A percentile compares a stretch with the other conserved stretches of the same genome.
Evolutionary conservation across 441 rosid species (phyloP).

Genomic region (Geranium incanum): DNA sequence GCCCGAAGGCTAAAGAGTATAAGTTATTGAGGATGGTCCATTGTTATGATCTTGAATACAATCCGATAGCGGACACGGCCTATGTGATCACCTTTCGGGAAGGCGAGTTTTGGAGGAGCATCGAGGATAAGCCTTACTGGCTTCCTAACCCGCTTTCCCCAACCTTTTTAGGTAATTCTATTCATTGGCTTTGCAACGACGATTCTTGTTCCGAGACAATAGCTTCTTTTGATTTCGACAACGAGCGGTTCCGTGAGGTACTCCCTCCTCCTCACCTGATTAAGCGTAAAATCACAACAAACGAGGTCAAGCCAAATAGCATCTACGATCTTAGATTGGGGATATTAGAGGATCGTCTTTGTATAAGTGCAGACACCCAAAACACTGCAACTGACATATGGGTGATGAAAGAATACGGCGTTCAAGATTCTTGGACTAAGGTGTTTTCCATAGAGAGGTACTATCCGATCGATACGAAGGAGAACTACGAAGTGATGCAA

Average conservation of each 20-base stretch:
- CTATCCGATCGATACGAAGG: background rate
- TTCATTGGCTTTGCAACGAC: background rate
- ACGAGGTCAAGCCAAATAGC: background rate
- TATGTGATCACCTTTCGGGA: background rate
- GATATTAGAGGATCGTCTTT: background rate
- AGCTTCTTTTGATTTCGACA: conserved; percentile 2
- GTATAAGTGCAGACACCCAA: background rate
- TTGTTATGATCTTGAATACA: background rate
- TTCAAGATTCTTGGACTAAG: conserved; percentile 3
- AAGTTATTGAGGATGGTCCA: background rate
- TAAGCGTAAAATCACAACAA: background rate
- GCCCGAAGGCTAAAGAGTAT: background rate
- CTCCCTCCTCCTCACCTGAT: background rate
- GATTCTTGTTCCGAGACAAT: background rate
- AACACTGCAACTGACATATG: background rate
- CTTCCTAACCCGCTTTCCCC: background rate
- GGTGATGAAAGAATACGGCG: background rate
- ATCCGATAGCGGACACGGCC: background rate
- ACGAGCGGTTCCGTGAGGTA: background rate
- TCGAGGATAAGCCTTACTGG: background rate
- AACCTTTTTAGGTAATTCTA: background rate
- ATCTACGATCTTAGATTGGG: background rate
- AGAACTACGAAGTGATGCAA: background rate
- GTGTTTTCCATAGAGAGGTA: background rate
- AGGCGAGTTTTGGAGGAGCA: background rate